Base-by-base conservation (phyloP, 257 asterid species). In the Solanum tarijense region DNA sequence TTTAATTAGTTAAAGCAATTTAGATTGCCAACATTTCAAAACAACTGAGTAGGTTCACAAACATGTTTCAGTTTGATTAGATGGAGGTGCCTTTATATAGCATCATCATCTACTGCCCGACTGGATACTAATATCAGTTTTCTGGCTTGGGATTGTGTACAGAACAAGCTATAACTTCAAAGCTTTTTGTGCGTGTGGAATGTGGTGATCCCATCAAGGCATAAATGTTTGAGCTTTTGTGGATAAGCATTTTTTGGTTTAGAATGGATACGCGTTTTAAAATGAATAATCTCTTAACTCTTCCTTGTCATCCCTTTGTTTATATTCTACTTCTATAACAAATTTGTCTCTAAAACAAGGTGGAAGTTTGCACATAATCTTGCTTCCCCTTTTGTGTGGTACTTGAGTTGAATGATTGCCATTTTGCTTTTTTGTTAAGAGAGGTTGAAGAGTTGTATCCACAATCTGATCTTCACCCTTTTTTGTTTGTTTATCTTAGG, bases 401-500 rank as follows among this genome's bases (percentile, higher is more conserved):
- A 14, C 69, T 82, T 46, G 69, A 82, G 43, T 82, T 18, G 23
- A 82, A 82, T 82, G 69, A 48, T 48, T 29, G 41, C 23, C 20
- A 82, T 82, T 82, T 48, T 48, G 13, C 83, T 46, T 48, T 48
- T 81, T 58, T 3, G 85, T 11, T 18, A 27, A 46, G 35, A 46
- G 29, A 27, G 68, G 85, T 46, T 81, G 41, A 27, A 29, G 39
- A 18, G 11, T 16, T 48, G 41, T 46, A 46, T 81, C 27, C 43
- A 82, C 69, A 46, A 46, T 82, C 41, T 82, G 20, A 82, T 48
- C 69, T 48, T 82, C 85, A 48, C 20, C 13, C n/a, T 2, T 76
- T 43, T 48, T 29, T 5, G 21, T 29, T 48, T 46, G 6, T 81
- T 29, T 23, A 3, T 55, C 83, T 60, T 81, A 90, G 97, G 90